These are phyloP conservation scores for Lenwebbia sp. DNA, from an alignment of 345 rosid genomes.

Conservation along the genomic window DNA sequence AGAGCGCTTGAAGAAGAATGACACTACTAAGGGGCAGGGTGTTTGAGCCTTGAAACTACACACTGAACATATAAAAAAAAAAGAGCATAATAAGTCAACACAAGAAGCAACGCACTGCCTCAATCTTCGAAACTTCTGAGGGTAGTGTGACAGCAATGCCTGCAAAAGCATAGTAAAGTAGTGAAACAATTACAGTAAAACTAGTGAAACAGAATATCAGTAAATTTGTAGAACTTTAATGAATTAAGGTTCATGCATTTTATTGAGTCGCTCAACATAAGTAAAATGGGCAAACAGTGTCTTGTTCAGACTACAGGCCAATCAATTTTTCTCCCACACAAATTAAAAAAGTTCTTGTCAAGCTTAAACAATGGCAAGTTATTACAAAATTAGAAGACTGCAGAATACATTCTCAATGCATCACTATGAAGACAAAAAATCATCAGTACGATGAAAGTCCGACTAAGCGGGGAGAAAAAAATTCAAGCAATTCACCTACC, in stretches of 20 bases:
- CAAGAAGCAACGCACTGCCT: conserved; percentile 35
- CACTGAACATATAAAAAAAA: background rate
- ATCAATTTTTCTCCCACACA: background rate
- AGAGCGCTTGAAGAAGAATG: background rate
- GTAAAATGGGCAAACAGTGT: background rate
- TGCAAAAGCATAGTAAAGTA: conserved; percentile 13
- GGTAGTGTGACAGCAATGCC: conserved; percentile 63
- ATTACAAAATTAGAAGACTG: background rate
- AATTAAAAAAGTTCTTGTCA: background rate
- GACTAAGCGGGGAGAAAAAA: background rate
- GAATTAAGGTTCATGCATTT: background rate
- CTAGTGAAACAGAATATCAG: background rate
- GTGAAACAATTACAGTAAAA: background rate
- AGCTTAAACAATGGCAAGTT: background rate
- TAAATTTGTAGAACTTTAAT: background rate
- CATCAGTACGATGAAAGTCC: background rate
- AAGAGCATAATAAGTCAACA: background rate
- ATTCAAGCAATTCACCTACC: background rate
- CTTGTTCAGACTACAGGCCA: background rate
- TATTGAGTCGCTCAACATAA: background rate
- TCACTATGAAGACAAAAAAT: background rate
- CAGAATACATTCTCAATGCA: background rate
- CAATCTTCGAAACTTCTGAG: conserved; percentile 50
- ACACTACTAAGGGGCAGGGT: background rate
- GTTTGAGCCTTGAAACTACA: background rate